These are phyloP conservation scores for Combretum micranthum DNA, from an alignment of 345 rosid species.

Conservation along the genomic window DNA sequence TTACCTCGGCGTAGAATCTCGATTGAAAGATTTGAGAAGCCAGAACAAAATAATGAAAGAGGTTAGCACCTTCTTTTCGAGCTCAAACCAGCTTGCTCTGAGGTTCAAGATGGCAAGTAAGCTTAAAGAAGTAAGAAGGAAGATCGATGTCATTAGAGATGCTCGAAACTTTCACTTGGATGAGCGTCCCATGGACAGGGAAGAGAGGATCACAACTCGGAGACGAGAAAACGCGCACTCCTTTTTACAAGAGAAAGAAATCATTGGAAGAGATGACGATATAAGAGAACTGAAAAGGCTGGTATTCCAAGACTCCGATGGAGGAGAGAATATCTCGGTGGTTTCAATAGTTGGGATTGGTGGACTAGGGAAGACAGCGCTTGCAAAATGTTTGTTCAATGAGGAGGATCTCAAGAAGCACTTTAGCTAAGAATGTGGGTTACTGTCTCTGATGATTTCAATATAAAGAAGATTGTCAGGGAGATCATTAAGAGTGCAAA, in stretches of 20 bases:
- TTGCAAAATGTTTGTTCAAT: conserved; percentile 7
- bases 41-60: background rate
- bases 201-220: background rate
- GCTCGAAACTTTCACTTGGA: background rate
- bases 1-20: conserved; percentile 12
- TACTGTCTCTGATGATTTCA: background rate
- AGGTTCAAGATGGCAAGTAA: background rate
- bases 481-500: conserved; percentile 1
- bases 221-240: conserved; percentile 5
- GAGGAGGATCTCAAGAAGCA: background rate
- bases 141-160: background rate
- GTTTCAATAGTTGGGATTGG: conserved; percentile 14
- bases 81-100: background rate
- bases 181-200: background rate
- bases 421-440: conserved; percentile 10
- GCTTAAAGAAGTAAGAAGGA: background rate
- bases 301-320: background rate
- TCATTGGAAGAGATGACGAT: conserved; percentile 3
- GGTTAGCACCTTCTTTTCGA: conserved; percentile 10
- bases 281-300: background rate
- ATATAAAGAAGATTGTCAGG: background rate
- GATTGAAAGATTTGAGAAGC: background rate
- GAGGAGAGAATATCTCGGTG: background rate
- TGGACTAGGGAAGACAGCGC: conserved; percentile 12
- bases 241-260: background rate